Conservation (phyloP, 2,329 filamentous ascomycete species). For the Aspergillus fumigatus region DNA sequence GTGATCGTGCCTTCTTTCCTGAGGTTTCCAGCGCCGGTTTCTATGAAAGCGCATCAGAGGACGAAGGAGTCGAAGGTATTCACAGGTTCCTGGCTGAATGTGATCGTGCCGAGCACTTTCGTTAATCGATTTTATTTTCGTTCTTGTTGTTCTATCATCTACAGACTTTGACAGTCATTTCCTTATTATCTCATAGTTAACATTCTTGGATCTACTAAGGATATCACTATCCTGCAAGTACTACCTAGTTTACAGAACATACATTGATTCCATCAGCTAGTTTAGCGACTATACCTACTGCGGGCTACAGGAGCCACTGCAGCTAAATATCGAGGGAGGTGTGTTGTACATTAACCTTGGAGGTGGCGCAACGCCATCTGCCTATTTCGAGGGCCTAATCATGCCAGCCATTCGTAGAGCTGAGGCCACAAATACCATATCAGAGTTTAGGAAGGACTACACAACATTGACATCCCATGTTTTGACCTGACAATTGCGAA, state of each 20-base stretch:
- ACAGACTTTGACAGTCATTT: conserved; percentile 16
- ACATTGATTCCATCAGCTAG: background rate
- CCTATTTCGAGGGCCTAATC: background rate
- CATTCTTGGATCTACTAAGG: background rate
- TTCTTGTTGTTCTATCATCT: conserved; percentile 1
- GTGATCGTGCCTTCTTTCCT: conserved; percentile 37
- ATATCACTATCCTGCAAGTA: background rate
- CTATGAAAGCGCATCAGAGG: conserved; percentile 44
- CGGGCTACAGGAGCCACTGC: background rate
- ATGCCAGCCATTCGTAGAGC: background rate
- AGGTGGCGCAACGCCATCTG: background rate
- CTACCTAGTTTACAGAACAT: conserved; percentile 1
- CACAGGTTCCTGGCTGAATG: conserved; percentile 63
- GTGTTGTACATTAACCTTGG: too few relatives aligned
- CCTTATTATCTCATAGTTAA: background rate
- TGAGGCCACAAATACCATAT: conserved; percentile 45
- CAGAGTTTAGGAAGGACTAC: background rate
- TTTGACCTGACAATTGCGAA: too few relatives aligned
- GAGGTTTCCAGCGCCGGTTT: conserved; percentile 35
- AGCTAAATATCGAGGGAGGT: too few relatives aligned
- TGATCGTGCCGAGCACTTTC: conserved; percentile 43
- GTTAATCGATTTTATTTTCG: conserved; percentile 3
- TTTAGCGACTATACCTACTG: background rate
- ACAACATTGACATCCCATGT: too few relatives aligned
- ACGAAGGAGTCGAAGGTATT: conserved; percentile 62